phyloP scores from a whole-genome alignment of 2,329 filamentous ascomycete genomes.

The Colletotrichum siamense region DNA sequence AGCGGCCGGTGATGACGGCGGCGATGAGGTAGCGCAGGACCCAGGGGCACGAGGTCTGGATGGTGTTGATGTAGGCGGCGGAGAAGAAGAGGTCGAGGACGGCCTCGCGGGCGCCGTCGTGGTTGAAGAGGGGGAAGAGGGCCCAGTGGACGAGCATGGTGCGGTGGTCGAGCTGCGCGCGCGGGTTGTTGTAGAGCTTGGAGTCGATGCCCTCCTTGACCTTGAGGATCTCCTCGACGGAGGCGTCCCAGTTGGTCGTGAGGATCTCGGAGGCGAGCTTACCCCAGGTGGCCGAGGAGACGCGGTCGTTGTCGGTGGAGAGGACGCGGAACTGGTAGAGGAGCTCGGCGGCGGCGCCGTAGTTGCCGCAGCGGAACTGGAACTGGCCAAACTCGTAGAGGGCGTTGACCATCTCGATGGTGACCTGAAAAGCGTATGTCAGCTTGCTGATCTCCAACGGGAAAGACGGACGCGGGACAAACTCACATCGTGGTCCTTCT shows the following conservation, averaged over 20 bases:
- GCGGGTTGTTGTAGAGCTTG: slow-evolving; percentile 93
- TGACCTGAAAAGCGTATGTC: slow-evolving; percentile 61
- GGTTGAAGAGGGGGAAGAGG: slow-evolving; percentile 98
- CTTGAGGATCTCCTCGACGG: slow-evolving; percentile 88
- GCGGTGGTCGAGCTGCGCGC: slow-evolving; percentile 94
- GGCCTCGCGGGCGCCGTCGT: slow-evolving; percentile 86
- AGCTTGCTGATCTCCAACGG: neutral
- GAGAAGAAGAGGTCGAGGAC: slow-evolving; percentile 98
- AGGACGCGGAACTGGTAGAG: slow-evolving; percentile 98
- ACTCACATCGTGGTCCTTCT: slow-evolving; percentile 90
- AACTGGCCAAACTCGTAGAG: slow-evolving; percentile 97
- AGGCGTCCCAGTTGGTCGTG: slow-evolving; percentile 91
- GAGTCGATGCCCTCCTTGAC: slow-evolving; percentile 93
- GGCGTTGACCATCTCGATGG: slow-evolving; percentile 92
- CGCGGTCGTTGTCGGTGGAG: slow-evolving; percentile 98
- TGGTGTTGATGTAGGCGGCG: slow-evolving; percentile 97
- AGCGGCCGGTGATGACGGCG: slow-evolving; percentile 92
- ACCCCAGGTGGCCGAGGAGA: slow-evolving; percentile 94
- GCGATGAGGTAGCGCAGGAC: slow-evolving; percentile 92
- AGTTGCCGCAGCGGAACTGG: slow-evolving; percentile 97
- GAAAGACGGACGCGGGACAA: neutral
- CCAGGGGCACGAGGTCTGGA: slow-evolving; percentile 98
- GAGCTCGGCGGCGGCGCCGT: slow-evolving; percentile 86
- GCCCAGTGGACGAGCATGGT: slow-evolving; percentile 99
- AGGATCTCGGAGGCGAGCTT: slow-evolving; percentile 97